These are phyloP conservation scores for Elsinoe perseae DNA, from an alignment of 2,329 filamentous ascomycete species.

Conservation along the genomic window DNA sequence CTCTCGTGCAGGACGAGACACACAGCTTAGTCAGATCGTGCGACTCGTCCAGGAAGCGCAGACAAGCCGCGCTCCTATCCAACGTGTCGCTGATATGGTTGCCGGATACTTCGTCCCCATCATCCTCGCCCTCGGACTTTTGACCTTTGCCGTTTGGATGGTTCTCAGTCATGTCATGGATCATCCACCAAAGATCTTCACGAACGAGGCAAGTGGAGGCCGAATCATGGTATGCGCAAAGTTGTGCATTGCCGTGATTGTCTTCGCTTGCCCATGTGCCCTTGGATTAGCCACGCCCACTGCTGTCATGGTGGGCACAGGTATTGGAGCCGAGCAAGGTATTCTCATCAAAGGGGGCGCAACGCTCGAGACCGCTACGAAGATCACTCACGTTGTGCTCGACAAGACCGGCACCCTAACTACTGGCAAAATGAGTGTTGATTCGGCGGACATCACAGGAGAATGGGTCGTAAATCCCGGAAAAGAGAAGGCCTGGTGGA, in stretches of 20 bases:
- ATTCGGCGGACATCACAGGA: constrained; percentile 57
- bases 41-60: constrained; percentile 97
- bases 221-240: constrained; percentile 95
- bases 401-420: constrained; percentile 97
- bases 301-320: constrained; percentile 98
- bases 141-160: constrained; percentile 92
- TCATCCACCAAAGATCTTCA: constrained; percentile 82
- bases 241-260: constrained; percentile 95
- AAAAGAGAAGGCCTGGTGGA: constrained; percentile 80
- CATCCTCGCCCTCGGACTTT: constrained; percentile 73
- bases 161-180: constrained; percentile 77
- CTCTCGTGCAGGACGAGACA: constrained; percentile 85
- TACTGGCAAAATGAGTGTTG: constrained; percentile 89
- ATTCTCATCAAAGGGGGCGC: constrained; percentile 97
- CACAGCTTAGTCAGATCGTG: constrained; percentile 95
- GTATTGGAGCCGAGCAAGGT: constrained; percentile 86
- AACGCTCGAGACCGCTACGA: constrained; percentile 81
- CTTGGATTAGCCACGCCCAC: constrained; percentile 94
- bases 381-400: constrained; percentile 80
- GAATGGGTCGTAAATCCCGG: constrained; percentile 63
- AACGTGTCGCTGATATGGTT: constrained; percentile 80
- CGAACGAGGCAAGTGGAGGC: constrained; percentile 70
- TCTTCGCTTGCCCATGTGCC: constrained; percentile 94
- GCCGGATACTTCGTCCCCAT: constrained; percentile 90
- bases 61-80: constrained; percentile 87